phyloP scores from a whole-genome alignment of 768 basidiomycete genomes.

The Agaricus sinodeliciosus region DNA sequence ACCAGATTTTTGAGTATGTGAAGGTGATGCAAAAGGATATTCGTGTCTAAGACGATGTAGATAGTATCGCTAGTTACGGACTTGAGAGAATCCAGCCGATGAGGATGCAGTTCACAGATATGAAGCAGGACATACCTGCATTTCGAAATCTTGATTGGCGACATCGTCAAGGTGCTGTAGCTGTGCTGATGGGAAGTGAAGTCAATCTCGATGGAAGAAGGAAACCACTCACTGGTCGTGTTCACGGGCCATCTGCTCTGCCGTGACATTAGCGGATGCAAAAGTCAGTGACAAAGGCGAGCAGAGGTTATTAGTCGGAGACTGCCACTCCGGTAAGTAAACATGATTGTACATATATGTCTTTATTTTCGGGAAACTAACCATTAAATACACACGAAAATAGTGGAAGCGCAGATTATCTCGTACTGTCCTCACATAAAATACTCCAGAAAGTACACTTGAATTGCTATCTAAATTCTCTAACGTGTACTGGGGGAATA shows the following conservation, averaged over 20 bases:
- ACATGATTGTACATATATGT: background rate
- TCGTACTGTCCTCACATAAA: background rate
- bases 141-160: constrained; percentile 65
- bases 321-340: background rate
- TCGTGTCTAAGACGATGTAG: constrained; percentile 71
- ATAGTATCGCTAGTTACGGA: constrained; percentile 13
- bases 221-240: background rate
- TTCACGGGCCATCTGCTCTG: background rate
- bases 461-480: constrained; percentile 7
- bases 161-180: constrained; percentile 47
- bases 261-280: background rate
- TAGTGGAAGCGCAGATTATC: no score
- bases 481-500: constrained; percentile 8
- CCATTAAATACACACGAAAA: background rate
- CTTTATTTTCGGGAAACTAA: no score
- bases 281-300: background rate
- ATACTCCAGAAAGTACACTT: background rate
- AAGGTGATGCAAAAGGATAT: constrained; percentile 65
- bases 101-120: background rate
- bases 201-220: background rate
- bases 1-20: constrained; percentile 60
- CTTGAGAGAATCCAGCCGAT: background rate
- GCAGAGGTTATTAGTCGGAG: background rate
- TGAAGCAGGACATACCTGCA: constrained; percentile 45
- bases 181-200: constrained; percentile 30